A percentile compares a stretch with the other conserved stretches of the same genome.
Conservation (phyloP, 177 flowering plant genomes). For the Vitis hybrid region DNA sequence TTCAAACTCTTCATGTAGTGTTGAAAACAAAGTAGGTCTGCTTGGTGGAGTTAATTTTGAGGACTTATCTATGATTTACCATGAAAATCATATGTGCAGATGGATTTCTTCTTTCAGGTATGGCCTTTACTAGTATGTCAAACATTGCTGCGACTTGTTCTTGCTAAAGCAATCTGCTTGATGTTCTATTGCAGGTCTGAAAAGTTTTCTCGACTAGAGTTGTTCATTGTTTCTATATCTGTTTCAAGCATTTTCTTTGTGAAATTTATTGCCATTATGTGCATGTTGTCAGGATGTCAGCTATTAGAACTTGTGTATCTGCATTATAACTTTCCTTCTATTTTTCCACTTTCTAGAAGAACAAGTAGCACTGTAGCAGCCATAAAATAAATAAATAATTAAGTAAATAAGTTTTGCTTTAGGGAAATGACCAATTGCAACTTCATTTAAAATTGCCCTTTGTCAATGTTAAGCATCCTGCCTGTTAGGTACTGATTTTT, state of each 20-base stretch:
- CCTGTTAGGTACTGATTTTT: too few relatives aligned
- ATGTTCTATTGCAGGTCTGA: background rate
- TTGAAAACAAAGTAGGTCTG: slow-evolving; percentile 57
- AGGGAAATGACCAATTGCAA: too few relatives aligned
- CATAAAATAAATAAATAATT: too few relatives aligned
- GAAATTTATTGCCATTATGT: background rate
- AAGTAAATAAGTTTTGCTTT: too few relatives aligned
- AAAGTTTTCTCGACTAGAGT: background rate
- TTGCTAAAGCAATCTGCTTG: background rate
- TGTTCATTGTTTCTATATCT: background rate
- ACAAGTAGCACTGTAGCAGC: too few relatives aligned
- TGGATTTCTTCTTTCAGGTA: slow-evolving; percentile 89
- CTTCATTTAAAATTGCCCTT: too few relatives aligned
- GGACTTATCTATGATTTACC: slow-evolving; percentile 46
- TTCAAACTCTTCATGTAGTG: slow-evolving; percentile 39
- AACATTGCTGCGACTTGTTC: background rate
- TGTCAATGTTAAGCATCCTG: too few relatives aligned
- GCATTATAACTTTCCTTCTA: background rate
- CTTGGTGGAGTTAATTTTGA: slow-evolving; percentile 56
- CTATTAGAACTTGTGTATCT: background rate
- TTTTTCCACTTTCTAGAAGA: background rate
- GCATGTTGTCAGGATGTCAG: background rate
- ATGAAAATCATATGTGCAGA: slow-evolving; percentile 68
- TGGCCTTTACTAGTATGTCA: background rate
- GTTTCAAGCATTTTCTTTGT: background rate